phyloP scores from a whole-genome alignment of 768 basidiomycete genomes.

The Clavaria fumosa region DNA sequence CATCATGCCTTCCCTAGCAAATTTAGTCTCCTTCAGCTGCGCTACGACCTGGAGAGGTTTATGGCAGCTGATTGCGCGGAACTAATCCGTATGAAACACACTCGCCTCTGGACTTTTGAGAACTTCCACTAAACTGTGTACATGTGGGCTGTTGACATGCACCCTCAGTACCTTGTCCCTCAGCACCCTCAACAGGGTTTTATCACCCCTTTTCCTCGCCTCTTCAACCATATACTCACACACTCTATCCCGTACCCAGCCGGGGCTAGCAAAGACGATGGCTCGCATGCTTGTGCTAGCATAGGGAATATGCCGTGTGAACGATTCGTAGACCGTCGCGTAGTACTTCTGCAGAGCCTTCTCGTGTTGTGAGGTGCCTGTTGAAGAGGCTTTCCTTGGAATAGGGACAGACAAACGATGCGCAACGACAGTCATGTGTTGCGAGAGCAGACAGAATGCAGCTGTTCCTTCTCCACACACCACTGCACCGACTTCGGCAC shows the following conservation, averaged over 20 bases:
- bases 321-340: slow-evolving; percentile 68
- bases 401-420: slow-evolving; percentile 82
- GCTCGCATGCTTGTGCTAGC: slow-evolving; percentile 56
- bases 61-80: not conserved
- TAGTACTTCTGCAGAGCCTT: slow-evolving; percentile 82
- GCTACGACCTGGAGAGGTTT: slow-evolving; percentile 36
- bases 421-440: slow-evolving; percentile 91
- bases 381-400: slow-evolving; percentile 79
- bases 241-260: slow-evolving; percentile 86
- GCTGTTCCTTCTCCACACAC: slow-evolving; percentile 95
- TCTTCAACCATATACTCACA: slow-evolving; percentile 73
- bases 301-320: slow-evolving; percentile 84
- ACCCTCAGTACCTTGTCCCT: slow-evolving; percentile 82
- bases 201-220: slow-evolving; percentile 69
- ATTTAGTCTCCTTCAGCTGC: slow-evolving; percentile 88
- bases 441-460: slow-evolving; percentile 84
- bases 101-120: slow-evolving; percentile 85
- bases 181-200: slow-evolving; percentile 54
- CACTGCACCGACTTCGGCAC: slow-evolving; percentile 91
- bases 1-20: slow-evolving; percentile 83
- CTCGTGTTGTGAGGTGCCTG: slow-evolving; percentile 75
- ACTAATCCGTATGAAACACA: slow-evolving; percentile 3
- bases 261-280: slow-evolving; percentile 93
- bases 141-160: slow-evolving; percentile 85
- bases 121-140: slow-evolving; percentile 90